These are phyloP conservation scores for Cryptomeria japonica DNA, from an alignment of 75 land plant species.

Conservation along the genomic window DNA sequence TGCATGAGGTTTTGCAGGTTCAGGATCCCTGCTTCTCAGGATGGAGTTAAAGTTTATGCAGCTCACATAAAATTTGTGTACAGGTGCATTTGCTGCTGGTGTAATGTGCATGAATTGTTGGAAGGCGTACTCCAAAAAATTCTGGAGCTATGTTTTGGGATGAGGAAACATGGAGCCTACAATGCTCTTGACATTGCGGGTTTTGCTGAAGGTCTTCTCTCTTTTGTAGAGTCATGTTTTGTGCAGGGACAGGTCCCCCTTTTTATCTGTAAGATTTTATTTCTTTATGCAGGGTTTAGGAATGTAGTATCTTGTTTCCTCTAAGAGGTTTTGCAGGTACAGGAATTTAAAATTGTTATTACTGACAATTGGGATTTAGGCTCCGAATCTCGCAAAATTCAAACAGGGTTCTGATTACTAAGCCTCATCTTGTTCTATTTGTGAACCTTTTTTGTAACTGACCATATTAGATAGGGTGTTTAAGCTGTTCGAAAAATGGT, in stretches of 20 bases:
- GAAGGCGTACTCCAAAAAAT: background rate
- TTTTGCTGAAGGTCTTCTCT: background rate
- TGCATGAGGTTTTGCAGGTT: constrained; percentile 55
- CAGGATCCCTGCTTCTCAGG: constrained; percentile 53
- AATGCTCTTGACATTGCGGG: background rate
- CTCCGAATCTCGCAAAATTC: background rate
- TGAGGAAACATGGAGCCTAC: background rate
- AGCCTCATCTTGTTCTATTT: background rate
- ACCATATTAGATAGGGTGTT: background rate
- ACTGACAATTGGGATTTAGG: background rate
- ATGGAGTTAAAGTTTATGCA: constrained; percentile 19
- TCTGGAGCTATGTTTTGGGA: background rate
- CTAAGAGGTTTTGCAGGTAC: constrained; percentile 6
- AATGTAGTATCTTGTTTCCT: background rate
- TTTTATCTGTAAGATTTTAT: background rate
- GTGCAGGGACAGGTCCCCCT: constrained; percentile 1
- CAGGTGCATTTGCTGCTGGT: constrained; percentile 32
- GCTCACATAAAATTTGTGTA: constrained; percentile 44
- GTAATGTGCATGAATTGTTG: background rate
- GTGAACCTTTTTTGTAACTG: background rate
- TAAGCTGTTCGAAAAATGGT: background rate
- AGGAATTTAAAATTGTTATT: background rate
- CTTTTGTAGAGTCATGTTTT: background rate
- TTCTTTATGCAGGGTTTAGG: background rate
- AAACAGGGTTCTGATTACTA: background rate